phyloP scores from a whole-genome alignment of 345 rosid genomes.

The Dimocarpus longan region DNA sequence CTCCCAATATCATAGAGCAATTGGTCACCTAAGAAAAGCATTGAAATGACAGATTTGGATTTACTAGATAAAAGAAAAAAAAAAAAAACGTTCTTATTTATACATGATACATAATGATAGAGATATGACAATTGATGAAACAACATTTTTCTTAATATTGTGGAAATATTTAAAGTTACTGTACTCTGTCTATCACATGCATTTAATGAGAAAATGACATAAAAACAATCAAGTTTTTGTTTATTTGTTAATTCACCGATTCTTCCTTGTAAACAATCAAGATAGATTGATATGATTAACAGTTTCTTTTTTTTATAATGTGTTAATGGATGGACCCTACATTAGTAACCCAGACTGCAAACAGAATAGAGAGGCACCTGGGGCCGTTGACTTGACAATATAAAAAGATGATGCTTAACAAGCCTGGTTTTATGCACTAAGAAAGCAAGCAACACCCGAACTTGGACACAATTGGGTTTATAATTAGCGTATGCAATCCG shows the following conservation, averaged over 20 bases:
- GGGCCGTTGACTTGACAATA: neutral
- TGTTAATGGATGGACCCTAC: neutral
- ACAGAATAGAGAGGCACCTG: neutral
- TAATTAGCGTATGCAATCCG: neutral
- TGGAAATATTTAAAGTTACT: neutral
- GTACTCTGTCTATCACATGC: neutral
- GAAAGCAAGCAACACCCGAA: neutral
- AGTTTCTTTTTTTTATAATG: neutral
- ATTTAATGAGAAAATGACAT: conserved; percentile 14
- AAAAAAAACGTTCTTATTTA: too few relatives aligned
- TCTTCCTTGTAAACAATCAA: neutral
- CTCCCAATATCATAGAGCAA: too few relatives aligned
- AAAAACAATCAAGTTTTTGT: neutral
- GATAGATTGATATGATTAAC: neutral
- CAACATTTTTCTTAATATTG: neutral
- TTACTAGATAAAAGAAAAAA: too few relatives aligned
- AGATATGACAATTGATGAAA: too few relatives aligned
- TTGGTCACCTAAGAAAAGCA: too few relatives aligned
- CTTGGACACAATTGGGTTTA: neutral
- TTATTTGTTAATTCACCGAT: too few relatives aligned
- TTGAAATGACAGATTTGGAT: too few relatives aligned
- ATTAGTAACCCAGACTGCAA: conserved; percentile 1
- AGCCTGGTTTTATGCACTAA: neutral
- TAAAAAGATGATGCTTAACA: neutral
- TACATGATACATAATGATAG: too few relatives aligned